Base-by-base conservation (phyloP, 2,329 filamentous ascomycete genomes). In the Davidsoniella australis region DNA sequence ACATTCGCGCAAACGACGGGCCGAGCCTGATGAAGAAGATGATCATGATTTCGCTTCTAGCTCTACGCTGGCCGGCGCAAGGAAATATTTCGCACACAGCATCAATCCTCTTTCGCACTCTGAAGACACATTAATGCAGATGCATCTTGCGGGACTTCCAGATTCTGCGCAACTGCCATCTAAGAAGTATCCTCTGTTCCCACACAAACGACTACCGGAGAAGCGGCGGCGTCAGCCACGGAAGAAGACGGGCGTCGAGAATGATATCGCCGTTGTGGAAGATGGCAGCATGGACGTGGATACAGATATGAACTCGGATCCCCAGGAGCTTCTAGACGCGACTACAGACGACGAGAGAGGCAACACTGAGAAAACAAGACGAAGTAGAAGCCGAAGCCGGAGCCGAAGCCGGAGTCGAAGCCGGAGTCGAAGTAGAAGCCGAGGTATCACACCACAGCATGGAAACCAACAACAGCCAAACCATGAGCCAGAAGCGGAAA, bases 91-190 rank as follows among this genome's bases (percentile, higher is more conserved):
- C 18, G 39, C 42, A 16, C 37, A 47, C 2, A 48, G 43, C 20
- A 71, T 73, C 57, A 74, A 76, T 57, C 72, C 72, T 16, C 52
- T 69, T 54, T 72, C 68, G 53, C 66, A 75, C 54, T 62, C 64
- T 2, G 69, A 69, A 1, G 59, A 62, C 48, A 68, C 68, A 7
- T 66, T 74, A 38, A 61, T 58, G 40, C 72, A 76, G 56, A 66
- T 75, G 45, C 57, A 59, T 17, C 55, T 68, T 6, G 72, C 72
- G 2, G 72, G 72, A 3, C 59, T 74, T n/a, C 56, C 63, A 2
- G 60, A 69, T 5, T 59, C 64, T 46, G 63, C 69, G 33, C 62
- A 54, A 10, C 54, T 70, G 5, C 72, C 72, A 1, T 63, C 64
- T 0, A 58, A 56, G 16, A 43, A 57, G 3, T 56, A 68, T 9